Conservation (phyloP, 805 yeast genomes). For the Lipomyces starkeyi region DNA sequence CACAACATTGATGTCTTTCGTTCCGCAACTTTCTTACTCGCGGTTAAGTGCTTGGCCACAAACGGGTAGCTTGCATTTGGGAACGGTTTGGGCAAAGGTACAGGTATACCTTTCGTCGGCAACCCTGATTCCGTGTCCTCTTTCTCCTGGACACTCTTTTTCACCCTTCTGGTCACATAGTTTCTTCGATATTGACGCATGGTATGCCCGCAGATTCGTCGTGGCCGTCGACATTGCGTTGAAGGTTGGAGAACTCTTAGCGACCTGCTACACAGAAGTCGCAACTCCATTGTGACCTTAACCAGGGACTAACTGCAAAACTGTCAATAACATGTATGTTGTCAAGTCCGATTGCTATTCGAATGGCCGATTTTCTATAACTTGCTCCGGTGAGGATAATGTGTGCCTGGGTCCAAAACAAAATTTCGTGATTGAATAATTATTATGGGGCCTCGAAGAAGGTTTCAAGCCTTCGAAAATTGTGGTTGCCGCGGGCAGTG, state of each 20-base stretch:
- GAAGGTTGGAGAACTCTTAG: neutral
- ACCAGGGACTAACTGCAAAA: neutral
- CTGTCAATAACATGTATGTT: neutral
- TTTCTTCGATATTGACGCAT: neutral
- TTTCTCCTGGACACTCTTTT: neutral
- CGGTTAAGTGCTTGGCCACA: neutral
- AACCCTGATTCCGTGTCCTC: constrained; percentile 1
- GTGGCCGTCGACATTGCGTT: neutral
- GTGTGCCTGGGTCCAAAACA: neutral
- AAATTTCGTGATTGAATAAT: neutral
- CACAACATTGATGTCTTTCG: neutral
- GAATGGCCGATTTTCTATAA: neutral
- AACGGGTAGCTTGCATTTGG: constrained; percentile 16
- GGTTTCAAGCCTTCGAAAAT: neutral
- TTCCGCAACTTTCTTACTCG: neutral
- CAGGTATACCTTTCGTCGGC: constrained; percentile 7
- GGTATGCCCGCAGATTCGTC: neutral
- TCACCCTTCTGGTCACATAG: neutral
- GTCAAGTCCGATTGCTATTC: neutral
- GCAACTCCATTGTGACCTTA: neutral
- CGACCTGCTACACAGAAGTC: neutral
- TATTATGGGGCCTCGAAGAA: neutral
- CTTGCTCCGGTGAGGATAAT: neutral
- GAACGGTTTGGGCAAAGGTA: constrained; percentile 7
- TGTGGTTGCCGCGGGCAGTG: neutral